A percentile compares a stretch with the other conserved stretches of the same genome.
These are phyloP conservation scores for Cryptomeria japonica DNA, from an alignment of 75 land plant species.

Conservation along the genomic window DNA sequence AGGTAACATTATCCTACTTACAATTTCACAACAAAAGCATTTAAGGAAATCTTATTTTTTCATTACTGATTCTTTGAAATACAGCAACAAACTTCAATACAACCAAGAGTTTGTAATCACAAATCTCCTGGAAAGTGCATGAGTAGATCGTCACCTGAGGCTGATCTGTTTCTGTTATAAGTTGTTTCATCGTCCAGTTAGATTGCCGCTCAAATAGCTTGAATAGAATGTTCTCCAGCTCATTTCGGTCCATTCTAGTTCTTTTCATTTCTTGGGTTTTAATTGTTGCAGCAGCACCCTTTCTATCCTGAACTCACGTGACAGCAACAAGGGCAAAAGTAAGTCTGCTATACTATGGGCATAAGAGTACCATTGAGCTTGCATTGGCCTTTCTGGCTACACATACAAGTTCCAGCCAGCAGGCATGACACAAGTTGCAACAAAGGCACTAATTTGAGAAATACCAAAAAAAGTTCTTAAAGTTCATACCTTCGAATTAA, in stretches of 20 bases:
- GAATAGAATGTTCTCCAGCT: conserved; percentile 87
- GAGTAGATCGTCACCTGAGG: conserved; percentile 70
- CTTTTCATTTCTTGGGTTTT: conserved; percentile 84
- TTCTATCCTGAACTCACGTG: conserved; percentile 68
- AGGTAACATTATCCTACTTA: not conserved
- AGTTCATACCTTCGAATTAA: conserved; percentile 54
- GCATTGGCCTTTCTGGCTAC: not conserved
- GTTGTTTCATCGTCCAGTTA: conserved; percentile 96
- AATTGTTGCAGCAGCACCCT: conserved; percentile 50
- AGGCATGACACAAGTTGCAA: not conserved
- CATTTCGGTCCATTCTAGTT: conserved; percentile 82
- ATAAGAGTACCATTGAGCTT: not conserved
- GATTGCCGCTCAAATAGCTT: conserved; percentile 94
- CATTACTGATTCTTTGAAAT: not conserved
- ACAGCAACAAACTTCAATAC: not conserved
- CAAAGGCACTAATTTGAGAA: not conserved
- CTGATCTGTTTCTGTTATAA: conserved; percentile 92
- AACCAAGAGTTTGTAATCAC: not conserved
- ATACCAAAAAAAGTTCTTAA: not conserved
- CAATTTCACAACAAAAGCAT: not conserved
- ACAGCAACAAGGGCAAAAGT: not conserved
- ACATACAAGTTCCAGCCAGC: not conserved
- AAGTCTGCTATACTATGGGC: not conserved
- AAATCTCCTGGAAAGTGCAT: not conserved
- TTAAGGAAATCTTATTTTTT: not conserved